Percentiles rank a stretch among this genome's conserved stretches.
Evolutionary conservation across 129 eudicot species (phyloP).

Genomic region (Arctium lappa): DNA sequence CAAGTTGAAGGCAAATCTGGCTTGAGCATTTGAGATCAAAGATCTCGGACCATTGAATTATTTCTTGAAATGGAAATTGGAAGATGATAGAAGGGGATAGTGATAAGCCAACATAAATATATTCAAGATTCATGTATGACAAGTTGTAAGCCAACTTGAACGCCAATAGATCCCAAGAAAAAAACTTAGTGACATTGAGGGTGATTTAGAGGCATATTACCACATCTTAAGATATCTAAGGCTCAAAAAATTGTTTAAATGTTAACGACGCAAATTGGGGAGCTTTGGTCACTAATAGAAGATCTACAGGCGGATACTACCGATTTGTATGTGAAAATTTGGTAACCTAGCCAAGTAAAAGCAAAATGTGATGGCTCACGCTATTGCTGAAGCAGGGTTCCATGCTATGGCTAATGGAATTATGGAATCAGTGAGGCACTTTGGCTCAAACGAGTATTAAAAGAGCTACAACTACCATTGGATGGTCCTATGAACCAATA

Average conservation of each 20-base stretch:
- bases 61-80: background rate
- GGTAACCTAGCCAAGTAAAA: background rate
- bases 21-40: background rate
- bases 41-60: background rate
- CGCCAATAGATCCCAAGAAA: background rate
- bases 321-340: background rate
- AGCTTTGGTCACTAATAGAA: background rate
- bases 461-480: background rate
- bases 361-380: background rate
- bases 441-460: background rate
- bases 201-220: background rate
- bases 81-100: background rate
- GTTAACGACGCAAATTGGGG: background rate
- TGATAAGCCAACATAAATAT: background rate
- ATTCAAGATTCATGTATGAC: background rate
- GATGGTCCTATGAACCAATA: background rate
- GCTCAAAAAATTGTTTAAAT: background rate
- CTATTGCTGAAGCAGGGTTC: background rate
- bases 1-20: background rate
- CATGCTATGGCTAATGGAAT: background rate
- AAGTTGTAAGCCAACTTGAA: background rate
- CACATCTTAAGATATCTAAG: background rate
- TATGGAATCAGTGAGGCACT: background rate
- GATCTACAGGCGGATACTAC: background rate
- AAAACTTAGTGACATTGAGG: background rate